Conservation (phyloP, 768 basidiomycete genomes). For the Podaxis sp. region DNA sequence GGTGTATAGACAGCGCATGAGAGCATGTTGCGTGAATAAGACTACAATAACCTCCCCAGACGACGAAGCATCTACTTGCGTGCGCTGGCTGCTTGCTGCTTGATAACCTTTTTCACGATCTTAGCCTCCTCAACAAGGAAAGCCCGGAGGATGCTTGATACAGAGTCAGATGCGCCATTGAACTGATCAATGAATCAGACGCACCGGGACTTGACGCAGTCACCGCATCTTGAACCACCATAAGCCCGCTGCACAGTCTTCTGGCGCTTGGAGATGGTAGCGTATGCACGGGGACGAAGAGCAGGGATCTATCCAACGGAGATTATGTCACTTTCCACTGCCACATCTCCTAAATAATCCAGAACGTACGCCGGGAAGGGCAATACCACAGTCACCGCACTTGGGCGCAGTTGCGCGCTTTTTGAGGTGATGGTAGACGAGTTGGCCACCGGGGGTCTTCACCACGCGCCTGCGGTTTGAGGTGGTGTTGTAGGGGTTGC, state of each 20-base stretch:
- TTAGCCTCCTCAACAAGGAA: slow-evolving; percentile 99
- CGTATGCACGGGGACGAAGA: slow-evolving; percentile 94
- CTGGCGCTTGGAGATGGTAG: slow-evolving; percentile 93
- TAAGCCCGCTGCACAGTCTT: slow-evolving; percentile 97
- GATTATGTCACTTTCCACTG: background rate
- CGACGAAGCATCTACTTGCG: slow-evolving; percentile 37
- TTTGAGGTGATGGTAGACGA: slow-evolving; percentile 97
- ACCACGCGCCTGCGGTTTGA: slow-evolving; percentile 94
- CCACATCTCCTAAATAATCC: background rate
- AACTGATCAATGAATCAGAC: slow-evolving; percentile 24
- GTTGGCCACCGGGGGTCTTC: slow-evolving; percentile 98
- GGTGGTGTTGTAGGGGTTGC: slow-evolving; percentile 96
- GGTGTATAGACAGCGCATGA: slow-evolving; percentile 26
- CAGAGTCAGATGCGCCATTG: slow-evolving; percentile 5
- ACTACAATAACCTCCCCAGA: slow-evolving; percentile 14
- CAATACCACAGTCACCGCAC: slow-evolving; percentile 97
- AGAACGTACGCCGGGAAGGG: slow-evolving; percentile 84
- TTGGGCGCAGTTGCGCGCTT: slow-evolving; percentile 90
- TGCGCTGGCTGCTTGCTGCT: slow-evolving; percentile 50
- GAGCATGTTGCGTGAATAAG: slow-evolving; percentile 20
- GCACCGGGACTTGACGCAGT: slow-evolving; percentile 93
- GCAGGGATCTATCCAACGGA: slow-evolving; percentile 70
- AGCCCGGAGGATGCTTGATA: slow-evolving; percentile 85
- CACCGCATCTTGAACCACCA: slow-evolving; percentile 95
- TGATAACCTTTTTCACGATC: slow-evolving; percentile 99